Conservation (phyloP, 495 filamentous ascomycete genomes). For the Acidiella bohemica region DNA sequence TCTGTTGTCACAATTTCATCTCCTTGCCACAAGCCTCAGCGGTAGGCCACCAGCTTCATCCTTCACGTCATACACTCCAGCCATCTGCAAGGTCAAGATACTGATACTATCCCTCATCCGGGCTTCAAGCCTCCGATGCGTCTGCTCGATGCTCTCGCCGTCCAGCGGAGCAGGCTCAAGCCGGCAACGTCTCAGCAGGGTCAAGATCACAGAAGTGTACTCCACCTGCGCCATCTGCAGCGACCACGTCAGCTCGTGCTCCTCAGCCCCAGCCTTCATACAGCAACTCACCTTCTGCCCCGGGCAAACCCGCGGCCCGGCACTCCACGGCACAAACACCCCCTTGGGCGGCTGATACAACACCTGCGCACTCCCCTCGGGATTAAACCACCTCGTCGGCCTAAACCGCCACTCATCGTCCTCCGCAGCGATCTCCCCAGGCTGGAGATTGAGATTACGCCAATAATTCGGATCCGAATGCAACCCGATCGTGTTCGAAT, state of each 20-base stretch:
- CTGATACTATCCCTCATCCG: conserved; percentile 8
- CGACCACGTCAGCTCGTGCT: not conserved
- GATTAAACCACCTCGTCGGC: conserved; percentile 15
- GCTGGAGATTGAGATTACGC: conserved; percentile 14
- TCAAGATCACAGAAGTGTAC: conserved; percentile 16
- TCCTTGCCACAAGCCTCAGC: too few species aligned
- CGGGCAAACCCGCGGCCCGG: too few species aligned
- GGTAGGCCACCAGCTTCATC: not conserved
- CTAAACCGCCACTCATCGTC: conserved; percentile 12
- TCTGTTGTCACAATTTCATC: too few species aligned
- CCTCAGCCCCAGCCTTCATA: not conserved
- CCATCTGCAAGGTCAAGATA: conserved; percentile 13
- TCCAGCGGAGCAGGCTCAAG: conserved; percentile 13
- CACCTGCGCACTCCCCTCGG: conserved; percentile 3
- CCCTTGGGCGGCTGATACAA: conserved; percentile 19
- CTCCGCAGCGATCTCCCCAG: not conserved
- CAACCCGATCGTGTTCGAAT: too few species aligned
- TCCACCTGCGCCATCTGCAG: conserved; percentile 22
- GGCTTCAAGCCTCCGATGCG: conserved; percentile 11
- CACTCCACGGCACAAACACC: conserved; percentile 11
- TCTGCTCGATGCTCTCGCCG: conserved; percentile 3
- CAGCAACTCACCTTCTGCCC: too few species aligned
- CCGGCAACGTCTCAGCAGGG: conserved; percentile 9
- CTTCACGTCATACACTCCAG: conserved; percentile 9
- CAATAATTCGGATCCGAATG: too few species aligned